phyloP scores from a whole-genome alignment of 495 filamentous ascomycete genomes.

The Podospora pseudoanserina region DNA sequence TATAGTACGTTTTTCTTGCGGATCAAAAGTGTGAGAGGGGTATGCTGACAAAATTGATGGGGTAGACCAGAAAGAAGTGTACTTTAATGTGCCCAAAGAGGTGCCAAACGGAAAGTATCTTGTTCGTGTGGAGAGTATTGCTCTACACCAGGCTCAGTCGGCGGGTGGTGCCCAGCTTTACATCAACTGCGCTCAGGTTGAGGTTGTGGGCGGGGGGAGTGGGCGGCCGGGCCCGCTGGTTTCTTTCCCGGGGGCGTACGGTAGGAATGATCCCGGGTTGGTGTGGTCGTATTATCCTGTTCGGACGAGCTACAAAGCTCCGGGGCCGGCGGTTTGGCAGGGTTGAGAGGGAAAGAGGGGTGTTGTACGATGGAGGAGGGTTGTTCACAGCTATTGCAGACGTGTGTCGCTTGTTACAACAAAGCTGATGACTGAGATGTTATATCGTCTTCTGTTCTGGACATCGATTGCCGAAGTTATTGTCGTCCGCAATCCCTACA shows the following conservation, averaged over 20 bases:
- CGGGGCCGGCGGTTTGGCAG: conserved; percentile 43
- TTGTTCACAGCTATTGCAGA: too few species aligned
- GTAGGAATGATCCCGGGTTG: conserved; percentile 44
- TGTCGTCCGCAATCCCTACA: too few species aligned
- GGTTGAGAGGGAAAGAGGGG: neutral
- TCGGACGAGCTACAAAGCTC: conserved; percentile 40
- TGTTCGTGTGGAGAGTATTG: conserved; percentile 40
- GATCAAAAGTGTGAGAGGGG: too few species aligned
- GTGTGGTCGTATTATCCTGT: conserved; percentile 39
- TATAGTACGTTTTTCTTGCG: conserved; percentile 29
- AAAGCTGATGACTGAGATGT: too few species aligned
- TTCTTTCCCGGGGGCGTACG: conserved; percentile 52
- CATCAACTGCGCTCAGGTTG: conserved; percentile 54
- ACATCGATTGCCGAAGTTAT: too few species aligned
- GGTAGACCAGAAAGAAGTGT: conserved; percentile 23
- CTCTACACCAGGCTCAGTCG: conserved; percentile 37
- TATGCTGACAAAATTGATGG: neutral
- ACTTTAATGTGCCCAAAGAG: conserved; percentile 37
- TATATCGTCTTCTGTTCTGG: too few species aligned
- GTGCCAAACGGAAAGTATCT: conserved; percentile 41
- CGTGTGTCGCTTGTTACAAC: too few species aligned
- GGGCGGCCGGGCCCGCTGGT: conserved; percentile 44
- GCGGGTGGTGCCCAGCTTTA: conserved; percentile 50
- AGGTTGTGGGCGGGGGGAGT: conserved; percentile 49
- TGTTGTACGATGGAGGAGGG: neutral